phyloP scores from a whole-genome alignment of 1,284 basidiomycete genomes.

The Fomitiporia mediterranea region DNA sequence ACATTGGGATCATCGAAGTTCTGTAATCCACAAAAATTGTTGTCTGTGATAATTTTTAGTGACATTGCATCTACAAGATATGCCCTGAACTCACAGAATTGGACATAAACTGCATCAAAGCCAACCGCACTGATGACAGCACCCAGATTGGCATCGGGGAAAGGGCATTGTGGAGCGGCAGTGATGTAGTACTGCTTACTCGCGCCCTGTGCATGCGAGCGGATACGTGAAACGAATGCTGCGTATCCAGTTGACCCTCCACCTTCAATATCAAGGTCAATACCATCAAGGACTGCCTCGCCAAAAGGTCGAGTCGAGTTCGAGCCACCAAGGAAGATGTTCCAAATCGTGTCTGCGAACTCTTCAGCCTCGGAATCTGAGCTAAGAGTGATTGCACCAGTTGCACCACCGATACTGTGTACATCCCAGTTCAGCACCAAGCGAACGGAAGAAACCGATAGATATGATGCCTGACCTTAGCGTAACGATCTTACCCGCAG shows the following conservation, averaged over 20 bases:
- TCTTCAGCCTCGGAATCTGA: slow-evolving; percentile 45
- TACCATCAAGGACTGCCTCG: slow-evolving; percentile 52
- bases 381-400: slow-evolving; percentile 45
- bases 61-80: too few relatives aligned
- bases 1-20: slow-evolving; percentile 40
- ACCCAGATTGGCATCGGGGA: slow-evolving; percentile 54
- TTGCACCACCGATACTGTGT: slow-evolving; percentile 54
- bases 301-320: slow-evolving; percentile 57
- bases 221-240: slow-evolving; percentile 50
- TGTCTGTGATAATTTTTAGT: slow-evolving; percentile 36
- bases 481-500: slow-evolving; percentile 60
- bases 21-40: slow-evolving; percentile 52
- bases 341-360: slow-evolving; percentile 59
- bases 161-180: slow-evolving; percentile 63
- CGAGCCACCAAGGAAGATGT: slow-evolving; percentile 57
- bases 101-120: slow-evolving; percentile 62
- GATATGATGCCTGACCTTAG: slow-evolving; percentile 30
- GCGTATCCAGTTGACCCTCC: slow-evolving; percentile 46
- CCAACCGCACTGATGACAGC: slow-evolving; percentile 46
- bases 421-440: too few relatives aligned
- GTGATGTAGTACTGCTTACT: slow-evolving; percentile 56
- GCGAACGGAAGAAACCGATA: too few relatives aligned
- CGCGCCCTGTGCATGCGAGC: slow-evolving; percentile 39
- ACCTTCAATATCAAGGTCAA: slow-evolving; percentile 66
- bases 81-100: slow-evolving; percentile 41